Evolutionary conservation across 352 stramenopile genomes (phyloP).

Genomic region (Albugo laibachii): DNA sequence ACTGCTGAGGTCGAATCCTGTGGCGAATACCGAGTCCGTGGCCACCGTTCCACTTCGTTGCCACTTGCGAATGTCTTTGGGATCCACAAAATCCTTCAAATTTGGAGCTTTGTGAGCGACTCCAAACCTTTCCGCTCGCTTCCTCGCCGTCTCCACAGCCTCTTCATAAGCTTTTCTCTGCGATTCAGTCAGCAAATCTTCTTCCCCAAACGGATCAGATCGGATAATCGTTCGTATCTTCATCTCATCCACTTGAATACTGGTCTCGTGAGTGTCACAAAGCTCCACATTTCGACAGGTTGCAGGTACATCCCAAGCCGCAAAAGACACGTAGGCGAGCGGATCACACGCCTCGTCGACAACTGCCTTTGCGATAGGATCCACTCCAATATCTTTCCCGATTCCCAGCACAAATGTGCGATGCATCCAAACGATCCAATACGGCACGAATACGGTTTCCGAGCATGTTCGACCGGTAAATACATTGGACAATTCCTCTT

Average conservation of each 20-base stretch:
- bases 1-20: slow-evolving; percentile 28
- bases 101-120: slow-evolving; percentile 29
- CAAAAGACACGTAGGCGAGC: slow-evolving; percentile 31
- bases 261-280: not conserved
- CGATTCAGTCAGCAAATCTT: slow-evolving; percentile 32
- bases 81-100: slow-evolving; percentile 62
- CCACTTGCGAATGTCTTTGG: slow-evolving; percentile 47
- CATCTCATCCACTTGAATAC: slow-evolving; percentile 18
- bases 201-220: slow-evolving; percentile 24
- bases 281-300: slow-evolving; percentile 22
- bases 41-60: slow-evolving; percentile 44
- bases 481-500: slow-evolving; percentile 31
- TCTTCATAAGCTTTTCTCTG: slow-evolving; percentile 28
- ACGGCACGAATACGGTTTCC: slow-evolving; percentile 28
- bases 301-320: slow-evolving; percentile 39
- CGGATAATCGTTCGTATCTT: slow-evolving; percentile 30
- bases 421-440: slow-evolving; percentile 42
- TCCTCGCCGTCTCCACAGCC: slow-evolving; percentile 20
- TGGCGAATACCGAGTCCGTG: slow-evolving; percentile 44
- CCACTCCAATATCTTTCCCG: slow-evolving; percentile 23
- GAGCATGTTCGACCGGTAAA: slow-evolving; percentile 58
- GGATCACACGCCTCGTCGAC: slow-evolving; percentile 12
- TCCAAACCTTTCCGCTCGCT: slow-evolving; percentile 46
- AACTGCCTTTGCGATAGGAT: slow-evolving; percentile 27
- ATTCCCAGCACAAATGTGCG: slow-evolving; percentile 25